Base-by-base conservation (phyloP, 176 grass and related monocot genomes). In the Oryza meyeriana region DNA sequence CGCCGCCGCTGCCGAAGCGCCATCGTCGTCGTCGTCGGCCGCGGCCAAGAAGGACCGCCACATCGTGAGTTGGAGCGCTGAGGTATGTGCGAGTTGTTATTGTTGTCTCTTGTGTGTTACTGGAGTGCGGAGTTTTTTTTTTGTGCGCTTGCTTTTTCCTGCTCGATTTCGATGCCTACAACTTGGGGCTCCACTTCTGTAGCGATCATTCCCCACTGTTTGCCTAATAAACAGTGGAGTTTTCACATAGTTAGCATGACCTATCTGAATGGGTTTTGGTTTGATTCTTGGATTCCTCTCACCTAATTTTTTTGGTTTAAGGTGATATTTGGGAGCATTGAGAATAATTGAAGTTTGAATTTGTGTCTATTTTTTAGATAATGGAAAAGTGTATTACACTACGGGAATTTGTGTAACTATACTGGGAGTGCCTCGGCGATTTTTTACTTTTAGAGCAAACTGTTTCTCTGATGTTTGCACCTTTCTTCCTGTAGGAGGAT, bases 11-110 rank as follows among this genome's bases (percentile, higher is more conserved):
- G 81, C 24, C 6, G 64, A 40, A 5, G 26, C 69, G 69, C 66
- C 38, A 32, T 24, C 79, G 38, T 28, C 88, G 66, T 59, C 74
- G 38, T 20, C 57, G 50, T 5, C 35, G 38, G 30, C 87, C 58
- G 58, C 79, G 31, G 74, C 48, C 40, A 99, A 93, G 87, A 99
- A 92, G 93, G 93, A 99, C 69, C 95, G 92, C 6, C 93, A 92
- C 74, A 86, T 99, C 62, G 93, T 94, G 25, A 87, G 87, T 64
- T 99, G 96, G 92, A 94, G 84, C 67, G 66, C 88, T 71, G 66
- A 94, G 95, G 95, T 98, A 40, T 24, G 34, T 68, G 3, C 24
- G 14, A 11, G 36, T 4, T 18, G 4, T n/a, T n/a, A n/a, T 28
- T 34, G 12, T 45, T 32, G 44, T 8, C 5, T 22, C 44, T 77